phyloP scores from a whole-genome alignment of 2,329 filamentous ascomycete genomes.

The Trichoderma afroharzianum region DNA sequence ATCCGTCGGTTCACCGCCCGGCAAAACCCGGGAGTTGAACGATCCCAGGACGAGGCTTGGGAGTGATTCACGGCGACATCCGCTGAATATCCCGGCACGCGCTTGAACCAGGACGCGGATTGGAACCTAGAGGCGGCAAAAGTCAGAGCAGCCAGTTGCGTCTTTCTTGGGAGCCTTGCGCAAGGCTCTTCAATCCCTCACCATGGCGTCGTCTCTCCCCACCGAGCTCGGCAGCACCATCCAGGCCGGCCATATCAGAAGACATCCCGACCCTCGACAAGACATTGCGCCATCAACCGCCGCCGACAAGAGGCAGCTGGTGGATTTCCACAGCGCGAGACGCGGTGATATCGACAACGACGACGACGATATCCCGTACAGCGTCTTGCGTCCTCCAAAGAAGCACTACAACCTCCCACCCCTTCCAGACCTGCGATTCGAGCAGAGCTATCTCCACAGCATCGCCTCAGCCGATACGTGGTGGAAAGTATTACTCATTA shows the following conservation, averaged over 20 bases:
- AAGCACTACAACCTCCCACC: conserved; percentile 51
- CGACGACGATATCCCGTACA: conserved; percentile 59
- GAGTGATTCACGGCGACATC: not conserved
- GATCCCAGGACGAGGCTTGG: not conserved
- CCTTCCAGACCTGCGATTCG: conserved; percentile 88
- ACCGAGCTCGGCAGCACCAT: conserved; percentile 72
- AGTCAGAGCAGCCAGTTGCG: not conserved
- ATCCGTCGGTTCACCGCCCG: conserved; percentile 27
- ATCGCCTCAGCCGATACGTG: conserved; percentile 75
- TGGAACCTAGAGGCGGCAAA: not conserved
- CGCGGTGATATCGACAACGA: conserved; percentile 34
- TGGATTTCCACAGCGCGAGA: conserved; percentile 18
- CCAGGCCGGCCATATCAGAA: conserved; percentile 76
- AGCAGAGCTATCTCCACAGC: conserved; percentile 95
- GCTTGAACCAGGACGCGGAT: not conserved
- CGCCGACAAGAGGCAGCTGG: conserved; percentile 16
- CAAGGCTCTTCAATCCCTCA: conserved; percentile 8
- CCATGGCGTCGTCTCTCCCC: conserved; percentile 55
- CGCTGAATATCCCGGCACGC: not conserved
- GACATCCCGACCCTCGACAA: conserved; percentile 64
- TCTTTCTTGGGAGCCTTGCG: not conserved
- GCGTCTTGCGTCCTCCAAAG: conserved; percentile 55
- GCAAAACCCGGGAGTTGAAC: conserved; percentile 24
- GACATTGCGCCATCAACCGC: conserved; percentile 60
- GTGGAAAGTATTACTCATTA: conserved; percentile 80